Percentiles rank a stretch among this genome's conserved stretches.
Evolutionary conservation across 106 monocot species (phyloP).

Genomic region (Dendrobium chrysotoxum): DNA sequence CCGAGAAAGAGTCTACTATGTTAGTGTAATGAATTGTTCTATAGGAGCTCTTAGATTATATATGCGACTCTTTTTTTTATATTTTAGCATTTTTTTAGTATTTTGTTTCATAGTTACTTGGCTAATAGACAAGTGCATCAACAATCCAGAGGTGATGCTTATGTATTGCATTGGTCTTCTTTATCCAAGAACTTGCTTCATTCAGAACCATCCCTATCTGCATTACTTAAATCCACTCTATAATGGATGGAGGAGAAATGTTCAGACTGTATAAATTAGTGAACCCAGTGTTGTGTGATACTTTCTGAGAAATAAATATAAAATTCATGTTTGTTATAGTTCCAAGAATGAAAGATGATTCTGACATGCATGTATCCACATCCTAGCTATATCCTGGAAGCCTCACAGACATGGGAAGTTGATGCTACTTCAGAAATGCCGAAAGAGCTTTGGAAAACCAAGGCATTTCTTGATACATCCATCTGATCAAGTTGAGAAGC

Average conservation of each 20-base stretch:
- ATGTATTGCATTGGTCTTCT: too few relatives aligned
- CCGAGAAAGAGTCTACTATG: too few relatives aligned
- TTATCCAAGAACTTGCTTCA: conserved; percentile 10
- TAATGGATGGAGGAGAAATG: background rate
- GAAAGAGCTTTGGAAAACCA: background rate
- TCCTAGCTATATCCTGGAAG: conserved; percentile 27
- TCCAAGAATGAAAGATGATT: conserved; percentile 42
- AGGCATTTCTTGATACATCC: background rate
- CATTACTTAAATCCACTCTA: conserved; percentile 4
- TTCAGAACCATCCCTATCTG: conserved; percentile 7
- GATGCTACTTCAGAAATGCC: conserved; percentile 16
- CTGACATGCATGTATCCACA: conserved; percentile 43
- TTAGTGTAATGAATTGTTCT: too few relatives aligned
- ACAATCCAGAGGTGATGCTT: too few relatives aligned
- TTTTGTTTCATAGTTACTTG: too few relatives aligned
- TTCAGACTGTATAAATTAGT: conserved; percentile 11
- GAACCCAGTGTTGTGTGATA: conserved; percentile 11
- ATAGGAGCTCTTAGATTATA: too few relatives aligned
- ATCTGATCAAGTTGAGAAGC: background rate
- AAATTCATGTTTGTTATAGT: conserved; percentile 16
- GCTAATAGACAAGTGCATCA: too few relatives aligned
- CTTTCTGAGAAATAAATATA: conserved; percentile 13
- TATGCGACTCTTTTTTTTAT: too few relatives aligned
- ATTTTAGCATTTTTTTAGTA: too few relatives aligned
- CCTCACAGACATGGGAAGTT: conserved; percentile 41